phyloP scores from a whole-genome alignment of 139 green algal species.

The Chlorella vulgaris region DNA sequence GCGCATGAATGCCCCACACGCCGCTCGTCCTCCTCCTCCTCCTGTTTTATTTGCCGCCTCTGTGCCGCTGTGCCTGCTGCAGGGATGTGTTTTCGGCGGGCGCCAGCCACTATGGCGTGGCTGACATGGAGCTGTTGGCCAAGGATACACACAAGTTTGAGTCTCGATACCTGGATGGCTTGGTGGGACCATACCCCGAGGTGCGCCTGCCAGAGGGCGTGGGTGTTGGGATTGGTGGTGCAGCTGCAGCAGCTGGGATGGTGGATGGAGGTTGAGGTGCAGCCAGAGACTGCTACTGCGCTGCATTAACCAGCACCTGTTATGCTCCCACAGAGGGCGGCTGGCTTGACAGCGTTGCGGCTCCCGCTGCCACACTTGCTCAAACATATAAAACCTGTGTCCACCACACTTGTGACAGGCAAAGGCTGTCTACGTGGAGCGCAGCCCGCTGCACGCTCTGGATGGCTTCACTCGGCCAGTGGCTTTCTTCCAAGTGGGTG shows the following conservation, averaged over 20 bases:
- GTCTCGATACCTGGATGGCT: slow-evolving; percentile 65
- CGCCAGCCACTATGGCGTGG: slow-evolving; percentile 69
- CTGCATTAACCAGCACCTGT: too few species aligned
- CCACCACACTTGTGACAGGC: too few species aligned
- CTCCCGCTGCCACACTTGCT: too few species aligned
- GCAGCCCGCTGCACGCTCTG: slow-evolving; percentile 69
- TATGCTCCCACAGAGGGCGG: too few species aligned
- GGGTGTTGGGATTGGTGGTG: too few species aligned
- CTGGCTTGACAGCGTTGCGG: too few species aligned
- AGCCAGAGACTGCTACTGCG: too few species aligned
- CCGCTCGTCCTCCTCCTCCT: too few species aligned
- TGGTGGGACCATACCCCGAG: slow-evolving; percentile 71
- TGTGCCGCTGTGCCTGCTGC: not conserved
- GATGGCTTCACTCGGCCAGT: slow-evolving; percentile 64
- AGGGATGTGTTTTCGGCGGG: slow-evolving; percentile 67
- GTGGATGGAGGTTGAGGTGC: too few species aligned
- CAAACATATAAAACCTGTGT: too few species aligned
- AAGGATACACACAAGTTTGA: slow-evolving; percentile 71
- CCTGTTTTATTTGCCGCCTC: not conserved
- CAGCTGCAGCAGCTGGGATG: too few species aligned
- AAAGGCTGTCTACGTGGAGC: slow-evolving; percentile 63
- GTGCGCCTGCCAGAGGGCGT: not conserved
- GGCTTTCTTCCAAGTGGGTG: slow-evolving; percentile 72
- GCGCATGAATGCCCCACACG: too few species aligned
- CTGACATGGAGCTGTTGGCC: slow-evolving; percentile 65